Conservation (phyloP, 495 filamentous ascomycete species). For the Penicillium maclennaniae region DNA sequence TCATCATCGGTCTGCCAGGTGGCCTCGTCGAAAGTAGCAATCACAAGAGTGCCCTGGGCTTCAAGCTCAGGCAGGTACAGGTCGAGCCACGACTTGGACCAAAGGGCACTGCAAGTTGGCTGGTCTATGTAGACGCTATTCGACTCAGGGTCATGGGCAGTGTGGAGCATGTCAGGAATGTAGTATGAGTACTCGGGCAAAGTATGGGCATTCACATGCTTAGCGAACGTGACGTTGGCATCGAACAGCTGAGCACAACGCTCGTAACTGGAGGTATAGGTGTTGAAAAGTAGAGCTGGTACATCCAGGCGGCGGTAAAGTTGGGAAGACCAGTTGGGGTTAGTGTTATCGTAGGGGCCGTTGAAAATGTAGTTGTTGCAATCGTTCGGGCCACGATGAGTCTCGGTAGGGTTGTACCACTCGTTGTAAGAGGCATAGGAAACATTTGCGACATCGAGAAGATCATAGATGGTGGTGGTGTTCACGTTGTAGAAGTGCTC, state of each 20-base stretch:
- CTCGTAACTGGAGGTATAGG: slow-evolving; percentile 14
- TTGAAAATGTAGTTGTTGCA: slow-evolving; percentile 19
- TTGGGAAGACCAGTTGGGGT: slow-evolving; percentile 11
- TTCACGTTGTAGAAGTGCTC: slow-evolving; percentile 10
- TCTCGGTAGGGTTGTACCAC: slow-evolving; percentile 16
- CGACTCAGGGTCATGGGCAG: slow-evolving; percentile 15
- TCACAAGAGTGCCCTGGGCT: slow-evolving; percentile 15
- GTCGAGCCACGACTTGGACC: slow-evolving; percentile 16
- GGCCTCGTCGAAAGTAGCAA: slow-evolving; percentile 19
- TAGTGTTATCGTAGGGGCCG: slow-evolving; percentile 17
- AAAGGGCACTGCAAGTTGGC: slow-evolving; percentile 4
- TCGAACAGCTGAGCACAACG: slow-evolving; percentile 18
- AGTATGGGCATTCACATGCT: slow-evolving; percentile 6
- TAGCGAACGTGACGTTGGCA: slow-evolving; percentile 12
- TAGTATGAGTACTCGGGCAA: slow-evolving; percentile 18
- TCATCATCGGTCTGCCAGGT: slow-evolving; percentile 16
- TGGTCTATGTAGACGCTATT: slow-evolving; percentile 16
- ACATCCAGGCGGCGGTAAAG: slow-evolving; percentile 18
- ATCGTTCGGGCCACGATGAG: slow-evolving; percentile 12
- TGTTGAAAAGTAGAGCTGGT: slow-evolving; percentile 12
- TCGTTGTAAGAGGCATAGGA: slow-evolving; percentile 15
- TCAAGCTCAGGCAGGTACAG: slow-evolving; percentile 13
- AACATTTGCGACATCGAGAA: slow-evolving; percentile 1
- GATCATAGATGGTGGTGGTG: slow-evolving; percentile 7
- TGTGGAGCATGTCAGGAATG: slow-evolving; percentile 19